Evolutionary conservation across 2,329 filamentous ascomycete genomes (phyloP).

Genomic region (Colletotrichum sp.): DNA sequence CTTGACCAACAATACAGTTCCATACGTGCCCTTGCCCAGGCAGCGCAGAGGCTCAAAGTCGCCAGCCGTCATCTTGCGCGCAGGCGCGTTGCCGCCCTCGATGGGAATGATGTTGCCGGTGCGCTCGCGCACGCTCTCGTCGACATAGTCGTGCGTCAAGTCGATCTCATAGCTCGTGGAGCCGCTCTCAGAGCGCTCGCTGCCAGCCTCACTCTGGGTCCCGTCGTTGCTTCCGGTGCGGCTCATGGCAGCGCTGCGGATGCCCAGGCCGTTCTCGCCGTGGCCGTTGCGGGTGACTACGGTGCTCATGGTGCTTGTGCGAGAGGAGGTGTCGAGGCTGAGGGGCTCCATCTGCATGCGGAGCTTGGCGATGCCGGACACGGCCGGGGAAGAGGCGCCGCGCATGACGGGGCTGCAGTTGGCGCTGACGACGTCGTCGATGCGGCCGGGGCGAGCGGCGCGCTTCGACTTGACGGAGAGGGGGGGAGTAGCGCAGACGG

Average conservation of each 20-base stretch:
- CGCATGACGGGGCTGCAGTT: slow-evolving; percentile 68
- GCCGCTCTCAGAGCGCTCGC: slow-evolving; percentile 68
- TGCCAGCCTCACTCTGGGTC: slow-evolving; percentile 56
- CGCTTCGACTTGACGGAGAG: slow-evolving; percentile 25
- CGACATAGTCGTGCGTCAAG: slow-evolving; percentile 85
- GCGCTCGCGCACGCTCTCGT: slow-evolving; percentile 60
- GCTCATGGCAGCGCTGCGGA: slow-evolving; percentile 62
- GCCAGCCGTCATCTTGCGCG: slow-evolving; percentile 85
- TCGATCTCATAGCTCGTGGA: slow-evolving; percentile 84
- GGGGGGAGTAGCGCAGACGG: slow-evolving; percentile 22
- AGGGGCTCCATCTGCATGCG: slow-evolving; percentile 83
- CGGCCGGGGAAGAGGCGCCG: slow-evolving; percentile 53
- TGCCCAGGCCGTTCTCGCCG: slow-evolving; percentile 38
- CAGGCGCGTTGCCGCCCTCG: slow-evolving; percentile 59
- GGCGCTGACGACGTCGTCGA: slow-evolving; percentile 64
- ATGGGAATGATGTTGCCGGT: slow-evolving; percentile 48
- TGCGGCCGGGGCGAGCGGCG: slow-evolving; percentile 41
- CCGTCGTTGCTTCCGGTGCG: slow-evolving; percentile 61
- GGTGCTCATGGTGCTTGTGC: slow-evolving; percentile 57
- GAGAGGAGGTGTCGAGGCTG: slow-evolving; percentile 64
- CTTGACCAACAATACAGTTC: slow-evolving; percentile 92
- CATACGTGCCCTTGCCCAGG: slow-evolving; percentile 94
- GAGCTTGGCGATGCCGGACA: slow-evolving; percentile 81
- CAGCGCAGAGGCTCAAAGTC: slow-evolving; percentile 93
- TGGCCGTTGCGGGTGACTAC: slow-evolving; percentile 58